Evolutionary conservation across 2,329 filamentous ascomycete genomes (phyloP).

Genomic region (Didymella segeticola): DNA sequence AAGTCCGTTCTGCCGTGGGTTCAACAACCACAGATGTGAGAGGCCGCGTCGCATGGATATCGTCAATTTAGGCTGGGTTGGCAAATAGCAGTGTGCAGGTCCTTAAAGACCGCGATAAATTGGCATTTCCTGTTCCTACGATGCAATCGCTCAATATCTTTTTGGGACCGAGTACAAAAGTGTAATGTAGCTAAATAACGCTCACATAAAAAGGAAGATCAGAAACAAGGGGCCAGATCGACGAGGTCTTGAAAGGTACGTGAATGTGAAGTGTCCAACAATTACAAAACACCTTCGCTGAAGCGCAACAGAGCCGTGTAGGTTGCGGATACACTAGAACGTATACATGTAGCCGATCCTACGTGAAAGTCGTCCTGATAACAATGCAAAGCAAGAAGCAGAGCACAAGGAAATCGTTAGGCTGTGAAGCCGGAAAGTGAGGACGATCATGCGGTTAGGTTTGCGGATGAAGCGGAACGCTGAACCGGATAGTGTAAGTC

Average conservation of each 20-base stretch:
- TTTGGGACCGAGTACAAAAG: conserved; percentile 4
- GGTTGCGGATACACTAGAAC: conserved; percentile 8
- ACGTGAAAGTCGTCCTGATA: neutral
- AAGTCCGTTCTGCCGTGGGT: neutral
- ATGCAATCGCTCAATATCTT: conserved; percentile 7
- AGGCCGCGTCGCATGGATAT: too few species aligned
- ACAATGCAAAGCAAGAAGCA: conserved; percentile 14
- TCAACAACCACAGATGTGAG: too few species aligned
- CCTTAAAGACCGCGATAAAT: neutral
- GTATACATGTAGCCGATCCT: conserved; percentile 13
- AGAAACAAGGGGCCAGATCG: neutral
- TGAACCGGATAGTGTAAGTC: conserved; percentile 28
- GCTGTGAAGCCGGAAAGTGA: conserved; percentile 13
- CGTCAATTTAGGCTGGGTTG: too few species aligned
- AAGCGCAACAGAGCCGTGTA: conserved; percentile 7
- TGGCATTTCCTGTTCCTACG: conserved; percentile 5
- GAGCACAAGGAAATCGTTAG: conserved; percentile 18
- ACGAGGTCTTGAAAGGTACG: neutral
- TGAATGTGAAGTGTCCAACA: conserved; percentile 9
- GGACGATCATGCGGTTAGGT: conserved; percentile 13
- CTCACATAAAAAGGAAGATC: conserved; percentile 13
- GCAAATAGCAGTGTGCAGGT: neutral
- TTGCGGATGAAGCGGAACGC: conserved; percentile 1
- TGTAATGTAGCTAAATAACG: conserved; percentile 16
- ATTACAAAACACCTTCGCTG: conserved; percentile 20